Percentiles rank a stretch among this genome's conserved stretches.
phyloP scores from a whole-genome alignment of 148 eudicot species.

The Simmondsia chinensis region DNA sequence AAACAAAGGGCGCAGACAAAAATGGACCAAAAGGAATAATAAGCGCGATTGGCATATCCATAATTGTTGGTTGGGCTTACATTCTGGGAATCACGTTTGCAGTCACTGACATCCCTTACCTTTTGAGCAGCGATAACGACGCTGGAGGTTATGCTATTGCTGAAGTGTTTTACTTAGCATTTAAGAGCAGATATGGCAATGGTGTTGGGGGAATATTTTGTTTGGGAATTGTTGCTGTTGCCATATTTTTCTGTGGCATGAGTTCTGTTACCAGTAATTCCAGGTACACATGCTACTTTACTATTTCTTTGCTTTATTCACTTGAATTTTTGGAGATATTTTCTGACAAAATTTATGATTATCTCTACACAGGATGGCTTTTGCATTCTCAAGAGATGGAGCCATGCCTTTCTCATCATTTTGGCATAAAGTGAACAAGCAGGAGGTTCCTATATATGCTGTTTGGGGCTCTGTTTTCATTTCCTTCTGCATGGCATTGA shows the following conservation, averaged over 20 bases:
- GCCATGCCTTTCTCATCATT: conserved; percentile 85
- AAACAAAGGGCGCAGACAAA: conserved; percentile 83
- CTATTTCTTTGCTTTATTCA: neutral
- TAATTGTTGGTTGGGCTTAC: conserved; percentile 91
- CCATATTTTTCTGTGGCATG: conserved; percentile 94
- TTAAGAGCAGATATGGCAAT: conserved; percentile 69
- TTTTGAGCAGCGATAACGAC: conserved; percentile 56
- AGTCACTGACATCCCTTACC: conserved; percentile 70
- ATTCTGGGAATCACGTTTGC: conserved; percentile 89
- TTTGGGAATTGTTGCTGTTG: conserved; percentile 76
- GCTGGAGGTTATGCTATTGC: conserved; percentile 98
- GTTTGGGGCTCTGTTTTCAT: conserved; percentile 87
- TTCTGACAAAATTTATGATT: neutral
- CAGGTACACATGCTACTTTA: conserved; percentile 38
- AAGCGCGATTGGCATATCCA: conserved; percentile 81
- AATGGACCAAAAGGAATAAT: conserved; percentile 97
- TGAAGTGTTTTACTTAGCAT: conserved; percentile 72
- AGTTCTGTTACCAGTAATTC: conserved; percentile 93
- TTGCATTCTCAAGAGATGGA: conserved; percentile 99
- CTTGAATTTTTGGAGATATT: neutral
- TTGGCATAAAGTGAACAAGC: conserved; percentile 90
- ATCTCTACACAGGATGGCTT: conserved; percentile 59
- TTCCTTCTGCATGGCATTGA: conserved; percentile 90
- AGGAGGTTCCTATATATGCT: conserved; percentile 84
- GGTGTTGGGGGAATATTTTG: conserved; percentile 86